Evolutionary conservation across 345 rosid genomes (phyloP), one percentile per base, ranked within the genome.

Genomic region (Aegle marmelos): DNA sequence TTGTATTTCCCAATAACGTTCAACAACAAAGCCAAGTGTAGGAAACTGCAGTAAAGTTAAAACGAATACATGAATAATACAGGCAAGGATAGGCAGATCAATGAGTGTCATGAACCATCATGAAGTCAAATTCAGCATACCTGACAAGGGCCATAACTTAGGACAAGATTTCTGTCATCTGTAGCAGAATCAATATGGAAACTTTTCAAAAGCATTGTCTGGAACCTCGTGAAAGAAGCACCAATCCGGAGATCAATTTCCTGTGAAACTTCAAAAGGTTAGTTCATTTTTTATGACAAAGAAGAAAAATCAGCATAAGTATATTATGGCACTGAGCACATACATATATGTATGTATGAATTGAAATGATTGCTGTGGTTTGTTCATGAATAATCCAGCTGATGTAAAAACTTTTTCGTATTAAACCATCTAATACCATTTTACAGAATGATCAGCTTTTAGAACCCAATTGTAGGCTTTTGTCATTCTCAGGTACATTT

Each of bases 131-230:
- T 16, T 76, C 77, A 72, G 62, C 85, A 66, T 84, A 95, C 98
- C 94, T 95, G 97, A 81, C 99, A 95, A 70, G 98, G 99, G 79
- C 99, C 99, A 85, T 93, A 95, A 86, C 99, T 95, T 73, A 94
- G 85, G 80, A 96, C 91, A 81, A 91, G 93, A 83, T 89, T 95
- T 85, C 90, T 87, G 65, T 93, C 99, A 81, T 88, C 94, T 68
- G 90, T 87, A 73, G 86, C 86, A 76, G 89, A 84, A 83, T 88
- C 92, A 68, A 95, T 92, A 72, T 78, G 79, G 76, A 95, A 95
- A 79, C 85, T 92, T 81, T 68, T 94, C 85, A 96, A 84, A 66
- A 96, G 84, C 97, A 94, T 91, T 45, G 98, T 94, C 84, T 94
- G 99, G 82, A 96, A 96, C 82, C 99, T 88, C 53, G 99, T 96